Evolutionary conservation across 192 early-diverging fungal species (phyloP).

Genomic region (Glomus cerebriforme): DNA sequence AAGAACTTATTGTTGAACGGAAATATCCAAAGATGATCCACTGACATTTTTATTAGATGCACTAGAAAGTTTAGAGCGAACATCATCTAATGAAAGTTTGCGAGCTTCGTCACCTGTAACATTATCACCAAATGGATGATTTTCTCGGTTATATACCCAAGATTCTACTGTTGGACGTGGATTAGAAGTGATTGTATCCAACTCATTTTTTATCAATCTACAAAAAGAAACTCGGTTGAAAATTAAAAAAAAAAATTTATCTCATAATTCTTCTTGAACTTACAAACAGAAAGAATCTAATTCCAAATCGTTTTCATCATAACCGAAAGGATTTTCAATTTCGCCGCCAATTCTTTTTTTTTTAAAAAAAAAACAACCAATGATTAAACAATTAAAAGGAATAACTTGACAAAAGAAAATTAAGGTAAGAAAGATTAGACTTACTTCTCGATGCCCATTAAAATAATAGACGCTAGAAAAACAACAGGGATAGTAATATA

Average conservation of each 20-base stretch:
- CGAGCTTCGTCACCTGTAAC: constrained; percentile 40
- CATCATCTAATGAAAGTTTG: constrained; percentile 34
- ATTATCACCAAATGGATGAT: constrained; percentile 39
- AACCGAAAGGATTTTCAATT: constrained; percentile 93
- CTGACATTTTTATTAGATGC: background rate
- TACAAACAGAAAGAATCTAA: constrained; percentile 59
- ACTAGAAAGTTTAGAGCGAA: constrained; percentile 37
- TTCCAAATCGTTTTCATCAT: constrained; percentile 74
- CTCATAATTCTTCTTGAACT: background rate
- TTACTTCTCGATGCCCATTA: constrained; percentile 78
- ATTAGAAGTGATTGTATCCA: background rate
- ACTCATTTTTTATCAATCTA: background rate
- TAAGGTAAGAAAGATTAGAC: background rate
- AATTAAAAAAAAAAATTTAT: background rate
- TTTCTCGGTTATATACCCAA: constrained; percentile 45
- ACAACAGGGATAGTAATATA: constrained; percentile 70
- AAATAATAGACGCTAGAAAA: constrained; percentile 67
- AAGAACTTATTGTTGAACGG: no score
- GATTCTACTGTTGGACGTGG: constrained; percentile 16
- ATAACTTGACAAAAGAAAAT: background rate
- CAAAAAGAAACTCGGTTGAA: background rate
- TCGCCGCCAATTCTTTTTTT: constrained; percentile 67
- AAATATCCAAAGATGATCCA: no score
- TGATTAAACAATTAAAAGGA: background rate
- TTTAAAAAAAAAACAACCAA: background rate